phyloP scores from a whole-genome alignment of 2,329 filamentous ascomycete genomes.

The Lachnellula hyalina region DNA sequence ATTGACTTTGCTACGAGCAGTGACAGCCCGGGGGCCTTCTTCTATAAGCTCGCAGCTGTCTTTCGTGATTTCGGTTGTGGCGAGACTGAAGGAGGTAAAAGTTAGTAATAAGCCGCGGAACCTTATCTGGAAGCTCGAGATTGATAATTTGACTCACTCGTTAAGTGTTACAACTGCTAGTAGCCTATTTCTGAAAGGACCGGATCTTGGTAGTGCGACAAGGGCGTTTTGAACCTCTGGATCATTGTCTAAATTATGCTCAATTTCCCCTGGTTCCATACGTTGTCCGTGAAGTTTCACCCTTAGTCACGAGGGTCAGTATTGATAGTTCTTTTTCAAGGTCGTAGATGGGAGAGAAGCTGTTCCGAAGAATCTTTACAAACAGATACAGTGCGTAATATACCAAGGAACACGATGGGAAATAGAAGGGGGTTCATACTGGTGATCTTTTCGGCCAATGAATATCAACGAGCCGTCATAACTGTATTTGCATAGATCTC shows the following conservation, averaged over 20 bases:
- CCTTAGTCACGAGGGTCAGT: conserved; percentile 1
- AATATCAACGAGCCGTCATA: conserved; percentile 48
- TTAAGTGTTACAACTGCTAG: conserved; percentile 53
- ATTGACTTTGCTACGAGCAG: neutral
- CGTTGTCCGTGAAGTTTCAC: conserved; percentile 63
- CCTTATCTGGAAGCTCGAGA: neutral
- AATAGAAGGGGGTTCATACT: conserved; percentile 26
- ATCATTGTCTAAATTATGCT: conserved; percentile 35
- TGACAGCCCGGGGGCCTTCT: neutral
- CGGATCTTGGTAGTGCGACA: conserved; percentile 52
- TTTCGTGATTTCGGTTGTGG: conserved; percentile 55
- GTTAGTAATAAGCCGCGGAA: neutral
- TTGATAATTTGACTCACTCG: conserved; percentile 32
- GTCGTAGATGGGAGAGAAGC: neutral
- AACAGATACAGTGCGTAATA: neutral
- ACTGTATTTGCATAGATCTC: conserved; percentile 52
- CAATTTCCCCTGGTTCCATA: conserved; percentile 53
- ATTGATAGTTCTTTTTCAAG: neutral
- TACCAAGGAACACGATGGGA: neutral
- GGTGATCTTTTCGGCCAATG: conserved; percentile 60
- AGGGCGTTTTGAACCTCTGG: conserved; percentile 30
- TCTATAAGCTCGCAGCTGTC: conserved; percentile 51
- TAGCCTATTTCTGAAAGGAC: conserved; percentile 35
- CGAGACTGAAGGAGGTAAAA: conserved; percentile 32
- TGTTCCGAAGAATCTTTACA: too few species aligned